Conservation (phyloP, 164 flowering plant genomes). For the Umbilicus rupestris region DNA sequence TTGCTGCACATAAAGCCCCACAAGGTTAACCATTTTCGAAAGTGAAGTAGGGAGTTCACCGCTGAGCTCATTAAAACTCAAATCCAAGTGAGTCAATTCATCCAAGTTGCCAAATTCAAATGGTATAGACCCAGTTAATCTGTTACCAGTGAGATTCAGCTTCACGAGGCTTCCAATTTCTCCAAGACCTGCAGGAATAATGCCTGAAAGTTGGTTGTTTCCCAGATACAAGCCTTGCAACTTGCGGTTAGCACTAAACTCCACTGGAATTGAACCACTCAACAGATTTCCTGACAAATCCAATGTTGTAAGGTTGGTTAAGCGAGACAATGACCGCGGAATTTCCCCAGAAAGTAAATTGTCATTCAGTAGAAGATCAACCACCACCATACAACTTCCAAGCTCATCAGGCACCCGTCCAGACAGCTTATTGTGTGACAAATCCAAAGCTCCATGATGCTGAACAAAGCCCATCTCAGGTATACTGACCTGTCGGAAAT, state of each 20-base stretch:
- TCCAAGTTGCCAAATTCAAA: constrained; percentile 36
- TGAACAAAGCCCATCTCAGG: constrained; percentile 63
- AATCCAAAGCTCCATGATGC: constrained; percentile 66
- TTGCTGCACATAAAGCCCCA: constrained; percentile 61
- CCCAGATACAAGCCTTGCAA: constrained; percentile 68
- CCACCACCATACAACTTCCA: constrained; percentile 44
- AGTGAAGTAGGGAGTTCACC: constrained; percentile 52
- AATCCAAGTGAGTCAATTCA: constrained; percentile 62
- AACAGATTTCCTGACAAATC: constrained; percentile 56
- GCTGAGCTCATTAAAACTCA: constrained; percentile 45
- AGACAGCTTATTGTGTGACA: constrained; percentile 51
- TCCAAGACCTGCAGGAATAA: constrained; percentile 48
- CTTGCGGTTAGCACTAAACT: constrained; percentile 28
- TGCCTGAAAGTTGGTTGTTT: constrained; percentile 44
- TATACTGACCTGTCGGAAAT: constrained; percentile 41
- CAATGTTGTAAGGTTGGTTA: constrained; percentile 47
- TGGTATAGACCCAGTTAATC: constrained; percentile 47
- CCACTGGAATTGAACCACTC: constrained; percentile 39
- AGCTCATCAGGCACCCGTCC: constrained; percentile 58
- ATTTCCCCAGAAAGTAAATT: constrained; percentile 57
- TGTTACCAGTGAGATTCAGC: constrained; percentile 56
- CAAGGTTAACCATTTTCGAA: constrained; percentile 50
- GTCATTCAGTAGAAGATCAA: constrained; percentile 45
- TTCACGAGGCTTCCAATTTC: constrained; percentile 44
- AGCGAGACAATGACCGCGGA: constrained; percentile 41